Evolutionary conservation across 768 basidiomycete genomes (phyloP).

Genomic region (Boletus patriciae): DNA sequence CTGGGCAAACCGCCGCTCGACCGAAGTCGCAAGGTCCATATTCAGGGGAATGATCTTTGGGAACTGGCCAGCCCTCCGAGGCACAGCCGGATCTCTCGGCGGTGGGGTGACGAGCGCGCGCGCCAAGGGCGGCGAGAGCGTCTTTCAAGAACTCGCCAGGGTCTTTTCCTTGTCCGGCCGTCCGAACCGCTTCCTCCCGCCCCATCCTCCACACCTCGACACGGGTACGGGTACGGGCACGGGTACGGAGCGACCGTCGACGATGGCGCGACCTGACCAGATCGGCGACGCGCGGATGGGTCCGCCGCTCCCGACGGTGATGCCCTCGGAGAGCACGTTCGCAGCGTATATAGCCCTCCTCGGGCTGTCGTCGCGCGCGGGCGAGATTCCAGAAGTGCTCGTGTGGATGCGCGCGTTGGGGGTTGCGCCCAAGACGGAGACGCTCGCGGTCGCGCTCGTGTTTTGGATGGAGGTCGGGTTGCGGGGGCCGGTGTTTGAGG

Average conservation of each 20-base stretch:
- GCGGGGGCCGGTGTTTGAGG: constrained; percentile 58
- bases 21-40: constrained; percentile 48
- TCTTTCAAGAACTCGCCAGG: constrained; percentile 22
- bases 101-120: constrained; percentile 26
- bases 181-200: constrained; percentile 15
- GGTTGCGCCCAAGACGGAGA: constrained; percentile 51
- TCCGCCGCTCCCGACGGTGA: constrained; percentile 35
- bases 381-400: constrained; percentile 64
- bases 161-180: constrained; percentile 11
- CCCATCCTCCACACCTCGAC: neutral
- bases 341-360: constrained; percentile 61
- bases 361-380: constrained; percentile 46
- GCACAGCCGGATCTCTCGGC: constrained; percentile 38
- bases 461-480: constrained; percentile 73
- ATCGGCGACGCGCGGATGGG: constrained; percentile 7
- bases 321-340: constrained; percentile 54
- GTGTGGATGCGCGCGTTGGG: constrained; percentile 71
- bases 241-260: constrained; percentile 9
- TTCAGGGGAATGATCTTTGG: constrained; percentile 60
- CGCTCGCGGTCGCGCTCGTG: constrained; percentile 61
- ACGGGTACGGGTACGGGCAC: neutral
- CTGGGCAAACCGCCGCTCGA: constrained; percentile 48
- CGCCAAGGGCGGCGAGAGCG: constrained; percentile 14
- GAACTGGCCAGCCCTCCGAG: constrained; percentile 48
- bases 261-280: neutral